Evolutionary conservation across 768 basidiomycete genomes (phyloP).

Genomic region (Russula griseocarnosa): DNA sequence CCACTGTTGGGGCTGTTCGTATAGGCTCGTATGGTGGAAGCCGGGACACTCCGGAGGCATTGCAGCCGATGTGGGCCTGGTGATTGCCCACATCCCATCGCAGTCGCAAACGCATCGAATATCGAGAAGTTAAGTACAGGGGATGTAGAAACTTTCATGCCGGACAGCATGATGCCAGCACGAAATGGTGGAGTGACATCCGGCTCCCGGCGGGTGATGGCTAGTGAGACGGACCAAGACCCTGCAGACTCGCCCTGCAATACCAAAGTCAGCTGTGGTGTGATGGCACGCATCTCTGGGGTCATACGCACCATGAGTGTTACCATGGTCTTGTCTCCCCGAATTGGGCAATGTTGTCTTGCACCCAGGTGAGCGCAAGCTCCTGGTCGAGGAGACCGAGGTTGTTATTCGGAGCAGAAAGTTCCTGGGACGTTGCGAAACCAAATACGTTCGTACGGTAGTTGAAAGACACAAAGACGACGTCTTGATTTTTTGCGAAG

Average conservation of each 20-base stretch:
- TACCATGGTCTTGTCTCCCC: constrained; percentile 52
- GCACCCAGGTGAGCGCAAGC: constrained; percentile 50
- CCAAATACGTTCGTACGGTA: constrained; percentile 22
- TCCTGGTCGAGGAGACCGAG: constrained; percentile 23
- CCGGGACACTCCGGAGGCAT: constrained; percentile 31
- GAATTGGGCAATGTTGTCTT: constrained; percentile 54
- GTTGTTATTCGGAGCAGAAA: constrained; percentile 12
- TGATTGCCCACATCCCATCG: constrained; percentile 26
- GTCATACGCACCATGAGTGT: constrained; percentile 31
- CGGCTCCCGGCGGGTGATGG: constrained; percentile 11
- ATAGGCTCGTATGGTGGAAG: constrained; percentile 26
- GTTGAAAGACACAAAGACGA: constrained; percentile 19
- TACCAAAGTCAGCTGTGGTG: not conserved
- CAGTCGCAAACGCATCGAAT: constrained; percentile 15
- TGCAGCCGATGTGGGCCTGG: constrained; percentile 29
- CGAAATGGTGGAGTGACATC: constrained; percentile 6
- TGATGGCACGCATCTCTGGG: constrained; percentile 3
- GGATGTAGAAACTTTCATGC: not conserved
- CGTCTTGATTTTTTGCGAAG: constrained; percentile 20
- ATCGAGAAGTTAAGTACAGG: constrained; percentile 3
- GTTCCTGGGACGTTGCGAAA: constrained; percentile 13
- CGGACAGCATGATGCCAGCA: constrained; percentile 18
- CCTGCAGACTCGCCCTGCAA: constrained; percentile 20
- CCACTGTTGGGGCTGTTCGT: constrained; percentile 12
- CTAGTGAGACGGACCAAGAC: not conserved